Percentiles rank a stretch among this genome's conserved stretches.
These are phyloP conservation scores for Auxenochlorella pyrenoidosa DNA, from an alignment of 139 green algal genomes.

Conservation along the genomic window DNA sequence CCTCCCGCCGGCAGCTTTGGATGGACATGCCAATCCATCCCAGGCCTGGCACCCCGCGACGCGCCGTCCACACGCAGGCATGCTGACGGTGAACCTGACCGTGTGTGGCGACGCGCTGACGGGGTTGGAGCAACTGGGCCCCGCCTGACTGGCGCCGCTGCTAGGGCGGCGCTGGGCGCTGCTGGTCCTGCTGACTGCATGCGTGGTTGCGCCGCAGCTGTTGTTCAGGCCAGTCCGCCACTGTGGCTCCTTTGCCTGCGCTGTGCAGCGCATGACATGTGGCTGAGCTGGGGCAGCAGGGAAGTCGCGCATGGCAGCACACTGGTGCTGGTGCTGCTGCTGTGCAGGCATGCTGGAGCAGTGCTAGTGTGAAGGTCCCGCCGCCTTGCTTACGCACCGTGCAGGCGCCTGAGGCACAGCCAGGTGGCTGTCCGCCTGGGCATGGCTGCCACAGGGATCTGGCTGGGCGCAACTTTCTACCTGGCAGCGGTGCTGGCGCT, in stretches of 20 bases:
- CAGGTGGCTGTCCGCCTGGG: background rate
- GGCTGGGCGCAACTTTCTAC: background rate
- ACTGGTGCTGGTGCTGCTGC: background rate
- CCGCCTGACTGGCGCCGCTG: background rate
- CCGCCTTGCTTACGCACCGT: too few relatives aligned
- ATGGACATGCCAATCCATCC: too few relatives aligned
- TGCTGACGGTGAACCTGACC: background rate
- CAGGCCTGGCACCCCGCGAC: too few relatives aligned
- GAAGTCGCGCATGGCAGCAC: background rate
- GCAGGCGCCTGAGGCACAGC: background rate
- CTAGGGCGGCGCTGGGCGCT: background rate
- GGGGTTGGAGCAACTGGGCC: background rate
- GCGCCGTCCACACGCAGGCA: background rate
- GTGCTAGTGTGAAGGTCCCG: too few relatives aligned
- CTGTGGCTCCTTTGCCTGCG: too few relatives aligned
- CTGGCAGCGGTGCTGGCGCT: slow-evolving; percentile 1
- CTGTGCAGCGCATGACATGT: background rate
- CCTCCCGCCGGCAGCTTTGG: too few relatives aligned
- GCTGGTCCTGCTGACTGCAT: background rate
- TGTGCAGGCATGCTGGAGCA: too few relatives aligned
- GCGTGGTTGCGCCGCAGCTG: background rate
- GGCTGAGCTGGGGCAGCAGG: background rate
- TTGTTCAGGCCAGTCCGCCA: background rate
- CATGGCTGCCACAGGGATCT: background rate
- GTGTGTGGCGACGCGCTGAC: background rate